Conservation (phyloP, 2,329 filamentous ascomycete genomes). For the Clonostachys rhizophaga region DNA sequence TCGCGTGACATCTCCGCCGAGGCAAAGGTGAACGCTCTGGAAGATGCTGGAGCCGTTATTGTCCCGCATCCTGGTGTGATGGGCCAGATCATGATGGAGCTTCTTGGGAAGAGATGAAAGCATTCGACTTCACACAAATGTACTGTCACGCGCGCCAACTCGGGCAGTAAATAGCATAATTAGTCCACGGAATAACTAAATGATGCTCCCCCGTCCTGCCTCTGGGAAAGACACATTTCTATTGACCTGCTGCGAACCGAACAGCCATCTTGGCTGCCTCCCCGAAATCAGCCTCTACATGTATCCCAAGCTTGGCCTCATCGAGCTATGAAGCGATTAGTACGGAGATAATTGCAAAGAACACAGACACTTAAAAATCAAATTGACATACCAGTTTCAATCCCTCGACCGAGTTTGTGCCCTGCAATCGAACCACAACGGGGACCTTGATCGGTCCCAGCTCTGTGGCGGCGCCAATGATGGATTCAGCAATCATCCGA, state of each 20-base stretch:
- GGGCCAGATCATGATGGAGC: conserved; percentile 23
- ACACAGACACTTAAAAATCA: neutral
- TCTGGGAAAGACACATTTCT: neutral
- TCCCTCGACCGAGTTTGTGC: conserved; percentile 36
- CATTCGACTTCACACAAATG: neutral
- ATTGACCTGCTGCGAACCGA: conserved; percentile 13
- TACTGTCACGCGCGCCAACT: neutral
- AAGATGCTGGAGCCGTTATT: conserved; percentile 25
- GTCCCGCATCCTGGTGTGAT: conserved; percentile 31
- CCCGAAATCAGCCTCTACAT: conserved; percentile 32
- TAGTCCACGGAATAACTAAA: neutral
- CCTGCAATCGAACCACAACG: conserved; percentile 39
- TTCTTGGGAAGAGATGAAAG: conserved; percentile 13
- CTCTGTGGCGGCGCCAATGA: conserved; percentile 32
- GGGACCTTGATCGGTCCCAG: conserved; percentile 30
- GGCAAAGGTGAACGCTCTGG: conserved; percentile 23
- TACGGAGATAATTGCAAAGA: neutral
- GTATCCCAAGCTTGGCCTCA: conserved; percentile 23
- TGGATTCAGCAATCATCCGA: conserved; percentile 46
- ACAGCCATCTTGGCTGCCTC: conserved; percentile 24
- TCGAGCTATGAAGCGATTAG: conserved; percentile 17
- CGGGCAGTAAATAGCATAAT: neutral
- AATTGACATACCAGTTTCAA: conserved; percentile 27
- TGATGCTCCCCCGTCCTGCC: neutral
- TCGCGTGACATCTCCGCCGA: conserved; percentile 20